Base-by-base conservation (phyloP, 768 basidiomycete genomes). In the Pleurotus pulmonarius region DNA sequence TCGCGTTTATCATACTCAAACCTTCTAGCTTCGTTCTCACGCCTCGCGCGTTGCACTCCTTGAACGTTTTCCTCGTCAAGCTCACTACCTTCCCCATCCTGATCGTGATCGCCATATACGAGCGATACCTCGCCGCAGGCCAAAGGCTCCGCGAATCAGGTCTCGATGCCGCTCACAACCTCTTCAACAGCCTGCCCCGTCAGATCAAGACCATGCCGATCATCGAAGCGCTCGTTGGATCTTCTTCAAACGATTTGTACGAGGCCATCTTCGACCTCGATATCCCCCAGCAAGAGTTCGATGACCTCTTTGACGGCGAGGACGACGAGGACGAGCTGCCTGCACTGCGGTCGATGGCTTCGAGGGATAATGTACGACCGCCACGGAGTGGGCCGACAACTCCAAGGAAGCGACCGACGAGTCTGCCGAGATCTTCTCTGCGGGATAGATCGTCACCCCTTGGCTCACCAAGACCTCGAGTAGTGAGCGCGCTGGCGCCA, bases 41-140 rank as follows among this genome's bases (percentile, higher is more conserved):
- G 3, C 91, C 93, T 2, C 82, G 91, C 38, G 77, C 83, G 8
- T 72, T 96, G n/a, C 94, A 97, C 64, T 79, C 86, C 1, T 73
- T 82, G 37, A 96, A 96, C 61, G 93, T 95, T 3, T 86, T 93
- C 67, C 76, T 93, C 49, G 93, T 97, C 69, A 88, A 85, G 59
- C 56, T 88, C 13, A 95, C 94, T 15, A 89, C 86, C 34, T 86
- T 95, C 64, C 94, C 92, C 0, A 82, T 86, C 47, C 80, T 97
- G 24, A 67, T 94, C 26, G 65, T 77, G 49, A 94, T 97, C 57
- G 84, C 83, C 5, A 65, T 86, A 8, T 94, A 94, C 68, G 94
- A 97, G 70, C 81, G 93, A 2, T 83, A 82, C 64, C 71, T 90
- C 18, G 75, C 79, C 6, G 68, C 75, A 16, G 82, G 82, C 2